Evolutionary conservation across 139 green algal genomes (phyloP), one percentile per base, ranked within the genome.

Genomic region (Chlamydomonas sphaeroides): DNA sequence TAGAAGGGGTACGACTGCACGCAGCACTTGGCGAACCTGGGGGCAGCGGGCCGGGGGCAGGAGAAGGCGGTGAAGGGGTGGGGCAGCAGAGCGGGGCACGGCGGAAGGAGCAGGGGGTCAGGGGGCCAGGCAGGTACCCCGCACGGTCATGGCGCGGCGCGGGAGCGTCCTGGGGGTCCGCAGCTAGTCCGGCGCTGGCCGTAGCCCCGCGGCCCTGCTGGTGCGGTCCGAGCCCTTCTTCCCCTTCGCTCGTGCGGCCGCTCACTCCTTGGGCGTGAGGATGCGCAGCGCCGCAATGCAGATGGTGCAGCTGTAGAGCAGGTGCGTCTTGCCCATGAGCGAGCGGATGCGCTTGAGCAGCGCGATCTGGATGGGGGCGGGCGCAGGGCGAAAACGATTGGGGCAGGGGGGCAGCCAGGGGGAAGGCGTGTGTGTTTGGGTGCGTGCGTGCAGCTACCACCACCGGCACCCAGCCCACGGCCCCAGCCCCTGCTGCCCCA

Each of bases 271-370:
- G 48, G 77, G 77, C 26, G 68, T 84, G 26, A 84, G 63, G 35
- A 84, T 75, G 14, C 65, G 45, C 65, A 76, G 39, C 11, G 65
- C 77, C 28, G 77, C 77, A 35, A 84, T 49, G 0, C 65, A 35
- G 26, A 84, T 84, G 45, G 77, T 84, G 65, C n/a, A 74, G 33
- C 65, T 76, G 65, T 84, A 84, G n/a, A 84, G 77, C 65, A 84
- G 45, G 65, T 84, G 77, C 23, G 65, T 84, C 77, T 84, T 84
- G 48, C 67, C 49, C 8, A 84, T 65, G 49, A 84, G 67, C 48
- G 45, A 56, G 48, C 65, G 77, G 33, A 84, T 65, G 18, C 77
- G 77, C 65, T 84, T 75, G 4, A 84, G 63, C 77, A 84, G 65
- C 26, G 63, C 35, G 3, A 3, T 36, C 77, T 84, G 25, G 21